Conservation (phyloP, 345 rosid species). For the Toxicodendron radicans region DNA sequence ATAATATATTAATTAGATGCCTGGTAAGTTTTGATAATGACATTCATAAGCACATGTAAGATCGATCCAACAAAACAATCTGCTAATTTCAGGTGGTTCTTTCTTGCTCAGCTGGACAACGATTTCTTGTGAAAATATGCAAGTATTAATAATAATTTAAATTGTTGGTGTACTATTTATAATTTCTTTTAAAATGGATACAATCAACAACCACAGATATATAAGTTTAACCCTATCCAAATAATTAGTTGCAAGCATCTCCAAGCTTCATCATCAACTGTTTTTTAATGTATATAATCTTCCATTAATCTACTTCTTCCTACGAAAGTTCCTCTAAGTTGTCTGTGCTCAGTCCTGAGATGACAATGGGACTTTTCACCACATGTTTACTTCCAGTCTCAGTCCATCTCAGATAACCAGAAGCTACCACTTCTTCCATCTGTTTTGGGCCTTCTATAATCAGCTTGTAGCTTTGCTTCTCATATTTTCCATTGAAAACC, state of each 20-base stretch:
- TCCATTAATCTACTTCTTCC: not conserved
- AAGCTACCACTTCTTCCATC: slow-evolving; percentile 17
- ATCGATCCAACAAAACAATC: too few species aligned
- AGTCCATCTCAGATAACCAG: slow-evolving; percentile 50
- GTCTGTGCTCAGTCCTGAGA: slow-evolving; percentile 16
- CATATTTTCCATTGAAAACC: slow-evolving; percentile 39
- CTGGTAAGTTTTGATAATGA: not conserved
- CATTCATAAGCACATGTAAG: too few species aligned
- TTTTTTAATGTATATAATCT: not conserved
- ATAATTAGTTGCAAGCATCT: not conserved
- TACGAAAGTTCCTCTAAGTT: not conserved
- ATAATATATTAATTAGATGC: not conserved
- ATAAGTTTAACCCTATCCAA: not conserved
- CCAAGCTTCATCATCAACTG: not conserved
- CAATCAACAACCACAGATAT: not conserved
- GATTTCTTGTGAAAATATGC: too few species aligned
- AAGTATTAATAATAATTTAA: not conserved
- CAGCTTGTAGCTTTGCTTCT: slow-evolving; percentile 46
- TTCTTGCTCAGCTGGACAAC: not conserved
- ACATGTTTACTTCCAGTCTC: slow-evolving; percentile 36
- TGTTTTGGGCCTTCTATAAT: slow-evolving; percentile 32
- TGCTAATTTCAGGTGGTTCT: too few species aligned
- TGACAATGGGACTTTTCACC: slow-evolving; percentile 54
- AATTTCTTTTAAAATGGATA: not conserved
- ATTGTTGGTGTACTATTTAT: not conserved